Evolutionary conservation across 2,329 filamentous ascomycete species (phyloP).

Genomic region (Fusarium floridanum): DNA sequence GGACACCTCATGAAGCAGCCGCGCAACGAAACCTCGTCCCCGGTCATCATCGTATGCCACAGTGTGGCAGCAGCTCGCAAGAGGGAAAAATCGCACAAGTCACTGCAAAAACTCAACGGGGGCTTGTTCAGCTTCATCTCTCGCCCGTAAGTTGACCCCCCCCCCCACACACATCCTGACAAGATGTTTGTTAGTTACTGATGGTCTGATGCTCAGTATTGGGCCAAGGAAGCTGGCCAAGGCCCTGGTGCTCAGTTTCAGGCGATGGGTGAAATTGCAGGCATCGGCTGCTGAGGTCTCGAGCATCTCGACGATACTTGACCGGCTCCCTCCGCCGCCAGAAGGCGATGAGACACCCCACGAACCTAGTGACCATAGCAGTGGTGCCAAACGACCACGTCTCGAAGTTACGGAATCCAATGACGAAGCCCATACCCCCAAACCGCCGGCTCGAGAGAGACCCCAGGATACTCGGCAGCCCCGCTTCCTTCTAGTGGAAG

Average conservation of each 20-base stretch:
- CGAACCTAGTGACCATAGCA: background rate
- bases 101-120: constrained; percentile 28
- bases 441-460: background rate
- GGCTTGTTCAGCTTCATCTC: constrained; percentile 53
- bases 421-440: background rate
- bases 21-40: constrained; percentile 27
- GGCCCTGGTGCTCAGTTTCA: constrained; percentile 46
- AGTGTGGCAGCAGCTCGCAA: constrained; percentile 48
- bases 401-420: background rate
- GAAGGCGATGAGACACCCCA: background rate
- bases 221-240: constrained; percentile 56
- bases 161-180: too few species aligned
- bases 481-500: constrained; percentile 55
- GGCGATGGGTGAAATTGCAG: constrained; percentile 44
- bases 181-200: background rate
- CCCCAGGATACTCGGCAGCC: background rate
- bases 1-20: background rate
- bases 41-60: constrained; percentile 51
- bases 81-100: constrained; percentile 33
- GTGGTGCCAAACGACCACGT: background rate
- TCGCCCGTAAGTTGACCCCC: constrained; percentile 50
- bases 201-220: constrained; percentile 39
- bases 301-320: constrained; percentile 25
- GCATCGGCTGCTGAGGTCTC: constrained; percentile 14
- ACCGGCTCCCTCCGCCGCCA: background rate